Evolutionary conservation across 306 rosid species (phyloP).

Genomic region (Sindora glabra): DNA sequence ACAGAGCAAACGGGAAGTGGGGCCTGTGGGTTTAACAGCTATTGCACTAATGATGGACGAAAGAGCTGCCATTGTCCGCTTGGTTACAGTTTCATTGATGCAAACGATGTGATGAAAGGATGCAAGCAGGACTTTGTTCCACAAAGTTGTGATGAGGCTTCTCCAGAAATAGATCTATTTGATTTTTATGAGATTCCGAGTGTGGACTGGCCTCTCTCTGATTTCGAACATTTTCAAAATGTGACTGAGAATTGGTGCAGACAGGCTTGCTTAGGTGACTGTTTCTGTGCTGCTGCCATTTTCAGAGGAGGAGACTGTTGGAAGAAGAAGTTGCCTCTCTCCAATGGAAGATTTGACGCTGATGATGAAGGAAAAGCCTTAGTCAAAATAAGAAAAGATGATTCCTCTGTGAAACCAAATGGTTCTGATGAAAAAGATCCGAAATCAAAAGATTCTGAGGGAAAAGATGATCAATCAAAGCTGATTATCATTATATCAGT

Average conservation of each 20-base stretch:
- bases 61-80: background rate
- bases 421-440: background rate
- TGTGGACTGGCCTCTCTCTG: constrained; percentile 12
- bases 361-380: background rate
- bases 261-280: constrained; percentile 12
- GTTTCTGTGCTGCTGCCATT: constrained; percentile 4
- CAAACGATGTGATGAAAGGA: constrained; percentile 21
- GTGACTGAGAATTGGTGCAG: constrained; percentile 23
- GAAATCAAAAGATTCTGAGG: too few species aligned
- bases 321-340: constrained; percentile 8
- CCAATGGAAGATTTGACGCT: constrained; percentile 1
- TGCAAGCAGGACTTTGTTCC: constrained; percentile 26
- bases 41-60: too few species aligned
- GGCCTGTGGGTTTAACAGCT: too few species aligned
- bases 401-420: background rate
- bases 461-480: too few species aligned
- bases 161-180: background rate
- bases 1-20: background rate
- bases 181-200: background rate
- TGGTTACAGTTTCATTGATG: constrained; percentile 23
- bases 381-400: background rate
- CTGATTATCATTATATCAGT: too few species aligned
- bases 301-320: background rate
- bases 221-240: background rate
- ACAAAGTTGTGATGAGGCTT: constrained; percentile 17